Evolutionary conservation across 208 protist genomes (phyloP).

Genomic region (Porcisia deanei): DNA sequence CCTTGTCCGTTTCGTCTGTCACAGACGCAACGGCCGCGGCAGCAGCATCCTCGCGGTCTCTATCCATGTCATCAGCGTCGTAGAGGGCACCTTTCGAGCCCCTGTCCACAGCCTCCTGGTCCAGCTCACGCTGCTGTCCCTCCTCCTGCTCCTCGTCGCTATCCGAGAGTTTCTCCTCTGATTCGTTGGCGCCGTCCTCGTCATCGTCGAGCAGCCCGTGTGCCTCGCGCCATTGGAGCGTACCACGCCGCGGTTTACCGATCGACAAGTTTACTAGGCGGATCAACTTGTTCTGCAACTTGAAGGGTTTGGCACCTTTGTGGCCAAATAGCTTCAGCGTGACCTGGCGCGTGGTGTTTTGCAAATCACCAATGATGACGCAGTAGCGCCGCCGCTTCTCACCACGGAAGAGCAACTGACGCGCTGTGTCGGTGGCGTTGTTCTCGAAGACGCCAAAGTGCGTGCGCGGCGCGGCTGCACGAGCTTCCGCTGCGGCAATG

Average conservation of each 20-base stretch:
- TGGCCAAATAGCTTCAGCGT: constrained; percentile 84
- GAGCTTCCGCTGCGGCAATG: constrained; percentile 26
- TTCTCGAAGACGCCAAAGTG: constrained; percentile 40
- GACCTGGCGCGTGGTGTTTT: constrained; percentile 51
- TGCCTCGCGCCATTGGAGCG: constrained; percentile 24
- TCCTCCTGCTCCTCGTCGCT: not conserved
- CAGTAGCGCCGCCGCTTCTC: constrained; percentile 87
- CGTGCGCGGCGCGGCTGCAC: constrained; percentile 18
- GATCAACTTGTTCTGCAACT: constrained; percentile 86
- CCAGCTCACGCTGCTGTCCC: not conserved
- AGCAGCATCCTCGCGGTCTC: constrained; percentile 3
- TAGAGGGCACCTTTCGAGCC: not conserved
- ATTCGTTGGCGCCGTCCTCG: not conserved
- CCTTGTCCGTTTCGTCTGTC: not conserved
- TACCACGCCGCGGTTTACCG: constrained; percentile 52
- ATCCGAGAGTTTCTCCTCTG: constrained; percentile 7
- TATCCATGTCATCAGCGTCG: not conserved
- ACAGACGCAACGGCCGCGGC: not conserved
- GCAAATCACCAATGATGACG: constrained; percentile 78
- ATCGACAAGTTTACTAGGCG: constrained; percentile 84
- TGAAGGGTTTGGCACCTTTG: constrained; percentile 80
- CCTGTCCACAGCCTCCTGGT: constrained; percentile 4
- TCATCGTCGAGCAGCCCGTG: constrained; percentile 21
- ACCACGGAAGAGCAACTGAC: constrained; percentile 77
- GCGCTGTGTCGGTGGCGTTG: constrained; percentile 61